Base-by-base conservation (phyloP, 352 stramenopile genomes). In the Globisporangium splendens region DNA sequence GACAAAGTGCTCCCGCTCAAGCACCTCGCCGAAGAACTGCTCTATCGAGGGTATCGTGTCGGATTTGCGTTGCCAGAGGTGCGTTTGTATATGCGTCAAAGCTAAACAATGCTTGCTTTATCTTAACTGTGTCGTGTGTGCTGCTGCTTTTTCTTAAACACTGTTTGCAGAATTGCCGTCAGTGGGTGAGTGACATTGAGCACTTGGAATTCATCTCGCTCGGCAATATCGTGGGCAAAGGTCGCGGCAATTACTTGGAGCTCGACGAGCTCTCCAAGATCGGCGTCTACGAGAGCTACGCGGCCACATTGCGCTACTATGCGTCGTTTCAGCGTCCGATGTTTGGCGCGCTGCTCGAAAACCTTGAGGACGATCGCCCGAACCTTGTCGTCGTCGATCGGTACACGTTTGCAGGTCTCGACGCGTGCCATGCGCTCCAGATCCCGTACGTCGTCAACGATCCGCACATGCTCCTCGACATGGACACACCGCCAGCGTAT, bases 361-460 rank as follows among this genome's bases (percentile, higher is more conserved):
- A 86, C 38, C 69, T 89, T 20, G 70, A 85, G 39, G 74, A 84
- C 31, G 79, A 95, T 53, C 72, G 73, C 6, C 86, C 86, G 15
- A 63, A 83, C 20, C 59, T 95, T 21, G 69, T 93, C 6, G 65
- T 96, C 3, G 66, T 91, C 20, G 86, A 96, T 50, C 72, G 88
- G 55, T 91, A 89, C 61, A 87, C 88, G 10, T 92, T 96, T 62
- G 86, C 79, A 12, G 88, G 81, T 33, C 73, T 93, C 50, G 84
- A 92, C 50, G 80, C 63, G 24, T 78, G 71, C 63, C 72, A 93
- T 51, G 68, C 65, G 22, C 63, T 92, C 24, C 52, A 70, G 10
- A 54, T 95, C n/a, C 84, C 88, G 13, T 93, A 86, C 63, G 72
- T 93, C 39, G 75, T 96, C 17, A 88, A 95, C 67, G 83, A 83